phyloP scores from a whole-genome alignment of 1,284 basidiomycete genomes.

The Tilletia indica region DNA sequence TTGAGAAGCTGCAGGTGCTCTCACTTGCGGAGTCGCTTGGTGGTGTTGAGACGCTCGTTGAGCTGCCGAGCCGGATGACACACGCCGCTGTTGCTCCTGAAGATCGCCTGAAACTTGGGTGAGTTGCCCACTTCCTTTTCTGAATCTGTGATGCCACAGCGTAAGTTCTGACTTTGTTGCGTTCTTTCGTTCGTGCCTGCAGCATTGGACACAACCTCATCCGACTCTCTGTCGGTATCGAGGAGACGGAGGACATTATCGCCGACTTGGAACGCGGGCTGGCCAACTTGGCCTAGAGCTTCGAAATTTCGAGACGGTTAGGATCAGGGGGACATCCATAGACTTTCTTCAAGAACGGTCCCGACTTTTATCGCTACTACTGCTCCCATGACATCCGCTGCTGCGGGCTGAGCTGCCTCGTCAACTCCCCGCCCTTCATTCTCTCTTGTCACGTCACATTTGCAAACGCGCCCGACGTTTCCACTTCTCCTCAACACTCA shows the following conservation, averaged over 20 bases:
- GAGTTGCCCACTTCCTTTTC: constrained; percentile 34
- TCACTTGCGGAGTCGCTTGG: constrained; percentile 85
- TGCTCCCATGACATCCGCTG: too few relatives aligned
- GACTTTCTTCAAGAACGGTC: too few relatives aligned
- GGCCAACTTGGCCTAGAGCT: constrained; percentile 43
- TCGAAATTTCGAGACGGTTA: too few relatives aligned
- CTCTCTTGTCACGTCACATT: too few relatives aligned
- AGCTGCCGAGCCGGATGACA: constrained; percentile 61
- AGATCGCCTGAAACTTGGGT: constrained; percentile 45
- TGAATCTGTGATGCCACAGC: background rate
- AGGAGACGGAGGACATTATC: constrained; percentile 79
- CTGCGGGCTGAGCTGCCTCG: too few relatives aligned
- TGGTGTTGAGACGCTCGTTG: constrained; percentile 85
- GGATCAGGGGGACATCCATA: too few relatives aligned
- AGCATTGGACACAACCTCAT: constrained; percentile 78
- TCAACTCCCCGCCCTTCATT: too few relatives aligned
- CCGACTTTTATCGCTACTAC: too few relatives aligned
- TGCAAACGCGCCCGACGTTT: too few relatives aligned
- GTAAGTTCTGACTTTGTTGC: constrained; percentile 52
- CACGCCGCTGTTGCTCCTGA: constrained; percentile 70
- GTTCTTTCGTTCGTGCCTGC: constrained; percentile 46
- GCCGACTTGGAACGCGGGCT: constrained; percentile 73
- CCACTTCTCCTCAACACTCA: too few relatives aligned
- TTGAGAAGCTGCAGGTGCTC: constrained; percentile 71
- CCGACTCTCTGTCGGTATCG: constrained; percentile 80